Evolutionary conservation across 176 grass and related monocot species (phyloP), one percentile per base, ranked within the genome.

Genomic region (Raddia guianensis): DNA sequence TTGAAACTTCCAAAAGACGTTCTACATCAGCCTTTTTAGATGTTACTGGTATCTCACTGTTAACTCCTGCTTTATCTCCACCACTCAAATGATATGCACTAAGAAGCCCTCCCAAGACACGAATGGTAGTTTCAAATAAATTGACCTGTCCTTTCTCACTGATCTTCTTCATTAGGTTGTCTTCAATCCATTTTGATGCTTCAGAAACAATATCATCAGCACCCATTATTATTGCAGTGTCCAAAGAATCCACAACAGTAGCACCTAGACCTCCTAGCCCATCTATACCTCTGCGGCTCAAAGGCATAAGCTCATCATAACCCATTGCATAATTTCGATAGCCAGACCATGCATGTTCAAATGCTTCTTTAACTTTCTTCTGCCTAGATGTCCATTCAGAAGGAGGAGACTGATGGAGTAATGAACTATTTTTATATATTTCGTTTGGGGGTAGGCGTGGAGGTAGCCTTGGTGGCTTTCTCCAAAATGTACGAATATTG

Each of bases 31-130:
- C 79, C 50, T 74, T 91, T 63, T 77, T 90, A 80, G 61, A 68
- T 77, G 82, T 81, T 71, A 75, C 16, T 66, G 88, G 58, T 90
- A 93, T 83, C 64, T 88, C 91, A 74, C 83, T 84, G 44, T 86
- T 48, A 73, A 51, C 74, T 80, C 61, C 68, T 35, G 72, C 80
- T 77, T 81, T 76, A 47, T 85, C 86, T 47, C 81, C 77, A 66
- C 67, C 85, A 78, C 90, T 95, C 75, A 98, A 91, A 82, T 98
- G 96, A 84, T 98, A 95, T 20, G 96, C 90, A 80, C 96, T 95
- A 66, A 98, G 96, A 88, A 98, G 96, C n/a, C 96, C 96, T 74
- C 96, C 96, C 82, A 98, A 87, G 44, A 98, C 90, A 84, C 96
- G 90, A 50, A 98, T 98, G 50, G 92, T 98, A 42, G 96, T 98